Evolutionary conservation across 306 rosid species (phyloP), one percentile per base, ranked within the genome.

Genomic region (Rosa lucieae): DNA sequence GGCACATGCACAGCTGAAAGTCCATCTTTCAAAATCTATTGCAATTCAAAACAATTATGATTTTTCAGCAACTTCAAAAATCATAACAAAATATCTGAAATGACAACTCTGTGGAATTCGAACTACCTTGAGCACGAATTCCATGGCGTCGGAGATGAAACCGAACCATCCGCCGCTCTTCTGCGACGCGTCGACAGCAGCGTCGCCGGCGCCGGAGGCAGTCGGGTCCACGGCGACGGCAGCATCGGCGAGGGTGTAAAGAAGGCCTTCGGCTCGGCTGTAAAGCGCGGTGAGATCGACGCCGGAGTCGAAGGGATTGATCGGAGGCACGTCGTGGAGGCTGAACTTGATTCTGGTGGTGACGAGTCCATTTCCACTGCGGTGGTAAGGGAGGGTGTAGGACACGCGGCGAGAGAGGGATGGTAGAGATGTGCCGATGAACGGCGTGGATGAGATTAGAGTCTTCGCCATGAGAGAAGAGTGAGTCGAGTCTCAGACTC

Each of bases 121-220:
- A 29, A 69, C 67, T 80, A 94, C 99, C 94, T 95, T 95, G 65
- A 95, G 99, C 75, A 96, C 92, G 55, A 84, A 69, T 76, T 96
- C 99, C 99, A 96, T 96, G 83, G 39, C 86, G 3, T 96, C 98
- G 67, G 99, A 93, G 65, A 96, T 93, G 72, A 96, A 96, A 0
- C 96, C 91, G 72, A 96, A 96, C 99, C 99, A 96, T 9, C 99
- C 98, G 43, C 96, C 94, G 71, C 43, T 96, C 85, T 91, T 96
- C 93, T 91, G 98, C 18, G 80, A 82, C 1, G 83, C 84, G 8
- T 72, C 92, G 70, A 66, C 46, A 66, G 70, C 70, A 8, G 21
- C 70, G 21, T 66, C 70, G 46, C 70, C 42, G 6, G 70, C 42
- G 46, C 23, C 70, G 47, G 70, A 39, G 70, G n/a, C 23, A 2